Base-by-base conservation (phyloP, 768 basidiomycete species). In the Ramaria sp. region DNA sequence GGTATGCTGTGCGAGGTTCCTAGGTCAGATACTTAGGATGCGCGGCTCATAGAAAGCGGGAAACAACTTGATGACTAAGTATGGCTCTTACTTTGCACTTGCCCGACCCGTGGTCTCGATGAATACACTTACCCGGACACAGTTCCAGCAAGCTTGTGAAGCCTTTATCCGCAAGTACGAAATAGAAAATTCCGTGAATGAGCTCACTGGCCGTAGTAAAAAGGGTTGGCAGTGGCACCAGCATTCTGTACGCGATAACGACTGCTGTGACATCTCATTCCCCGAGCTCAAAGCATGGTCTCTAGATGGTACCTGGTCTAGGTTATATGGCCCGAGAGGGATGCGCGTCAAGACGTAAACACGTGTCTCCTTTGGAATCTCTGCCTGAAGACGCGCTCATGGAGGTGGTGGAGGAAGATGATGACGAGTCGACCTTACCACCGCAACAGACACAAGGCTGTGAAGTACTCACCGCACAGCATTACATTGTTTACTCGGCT, bases 401-500 rank as follows among this genome's bases (percentile, higher is more conserved):
- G 6, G 57, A 59, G 3, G 27, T 51, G 22, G 41, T 56, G 13
- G 57, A 58, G 12, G 57, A 60, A 5, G 56, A 50, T 10, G 66
- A 75, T 41, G 73, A 76, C 56, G n/a, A n/a, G n/a, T 69, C 67
- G n/a, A 72, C 77, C 1, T 67, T 66, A 27, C 67, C 69, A 34
- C 27, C 58, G 13, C 7, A 60, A 15, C 41, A 34, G 32, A 9
- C 3, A 34, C 8, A 8, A 32, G 5, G 59, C 51, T 50, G 58
- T 27, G 55, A 57, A 3, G 57, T 56, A 8, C 68, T 71, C 16
- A 60, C 54, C 0, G 56, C 65, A 39, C 59, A 86, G 38, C 84
- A 92, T 66, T 83, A 79, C 56, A 69, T 94, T 51, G 83, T 82
- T 30, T 85, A 79, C 64, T 92, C 89, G 25, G 69, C 83, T 9